Conservation (phyloP, 2,329 filamentous ascomycete genomes). For the Hymenotorrendiella dingleyae region DNA sequence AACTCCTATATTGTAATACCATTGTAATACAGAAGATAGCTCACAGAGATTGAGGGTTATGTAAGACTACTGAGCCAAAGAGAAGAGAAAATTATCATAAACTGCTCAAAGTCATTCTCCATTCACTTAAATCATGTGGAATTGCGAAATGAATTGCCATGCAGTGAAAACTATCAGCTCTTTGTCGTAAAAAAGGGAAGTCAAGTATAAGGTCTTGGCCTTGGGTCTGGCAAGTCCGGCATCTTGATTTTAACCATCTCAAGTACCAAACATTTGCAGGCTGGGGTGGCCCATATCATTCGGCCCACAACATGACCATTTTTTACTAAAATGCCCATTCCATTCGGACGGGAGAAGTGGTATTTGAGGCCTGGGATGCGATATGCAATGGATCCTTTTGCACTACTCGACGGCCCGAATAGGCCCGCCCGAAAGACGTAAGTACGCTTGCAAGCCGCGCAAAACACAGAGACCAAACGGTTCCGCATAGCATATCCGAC, state of each 20-base stretch:
- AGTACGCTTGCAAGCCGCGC: background rate
- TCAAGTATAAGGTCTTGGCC: background rate
- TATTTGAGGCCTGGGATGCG: background rate
- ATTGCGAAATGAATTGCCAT: too few relatives aligned
- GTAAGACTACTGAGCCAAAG: too few relatives aligned
- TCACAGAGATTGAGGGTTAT: too few relatives aligned
- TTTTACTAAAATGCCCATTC: background rate
- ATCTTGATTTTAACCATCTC: background rate
- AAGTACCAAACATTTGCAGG: background rate
- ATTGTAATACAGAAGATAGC: too few relatives aligned
- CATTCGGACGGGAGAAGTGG: background rate
- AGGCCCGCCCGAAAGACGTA: background rate
- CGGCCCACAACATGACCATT: background rate
- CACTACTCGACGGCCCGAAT: background rate
- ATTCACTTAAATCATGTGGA: too few relatives aligned
- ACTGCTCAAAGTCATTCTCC: too few relatives aligned
- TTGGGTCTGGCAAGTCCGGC: background rate
- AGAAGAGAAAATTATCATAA: too few relatives aligned
- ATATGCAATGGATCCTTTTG: background rate
- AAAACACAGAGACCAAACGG: background rate
- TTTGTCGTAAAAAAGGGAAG: too few relatives aligned
- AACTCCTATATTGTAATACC: too few relatives aligned
- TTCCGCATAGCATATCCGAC: background rate
- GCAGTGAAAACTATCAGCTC: too few relatives aligned
- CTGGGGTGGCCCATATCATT: constrained; percentile 1